A percentile compares a stretch with the other conserved stretches of the same genome.
phyloP scores from a whole-genome alignment of 805 yeast genomes.

The Metschnikowia borealis region DNA sequence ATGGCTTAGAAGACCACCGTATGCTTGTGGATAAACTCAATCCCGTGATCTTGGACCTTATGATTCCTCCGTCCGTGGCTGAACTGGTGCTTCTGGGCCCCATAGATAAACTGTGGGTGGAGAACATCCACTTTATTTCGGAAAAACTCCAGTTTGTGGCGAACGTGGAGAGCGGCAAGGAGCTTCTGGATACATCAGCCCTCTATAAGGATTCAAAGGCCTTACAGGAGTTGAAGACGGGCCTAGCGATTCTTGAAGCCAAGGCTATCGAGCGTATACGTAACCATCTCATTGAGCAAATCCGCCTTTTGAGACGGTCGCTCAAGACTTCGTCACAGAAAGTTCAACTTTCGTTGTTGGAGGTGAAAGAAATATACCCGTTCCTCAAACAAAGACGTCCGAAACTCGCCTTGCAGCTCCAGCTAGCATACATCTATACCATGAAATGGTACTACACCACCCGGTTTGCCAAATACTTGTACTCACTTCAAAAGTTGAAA shows the following conservation, averaged over 20 bases:
- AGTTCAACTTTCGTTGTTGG: conserved; percentile 62
- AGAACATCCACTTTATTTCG: conserved; percentile 51
- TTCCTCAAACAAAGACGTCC: conserved; percentile 55
- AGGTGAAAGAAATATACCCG: conserved; percentile 55
- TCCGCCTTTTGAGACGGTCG: conserved; percentile 58
- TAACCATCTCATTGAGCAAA: conserved; percentile 59
- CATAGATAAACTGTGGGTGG: conserved; percentile 61
- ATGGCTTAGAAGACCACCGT: conserved; percentile 26
- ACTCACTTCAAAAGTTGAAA: conserved; percentile 64
- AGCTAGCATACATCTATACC: conserved; percentile 78
- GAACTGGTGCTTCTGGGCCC: conserved; percentile 54
- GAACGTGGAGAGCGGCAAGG: conserved; percentile 9
- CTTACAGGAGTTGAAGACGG: conserved; percentile 27
- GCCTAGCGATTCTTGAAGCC: conserved; percentile 48
- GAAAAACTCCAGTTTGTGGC: conserved; percentile 57
- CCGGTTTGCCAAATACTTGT: conserved; percentile 71
- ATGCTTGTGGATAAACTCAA: conserved; percentile 45
- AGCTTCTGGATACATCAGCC: neutral
- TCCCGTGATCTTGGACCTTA: conserved; percentile 71
- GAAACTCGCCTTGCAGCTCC: conserved; percentile 65
- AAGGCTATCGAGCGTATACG: conserved; percentile 75
- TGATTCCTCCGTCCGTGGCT: conserved; percentile 71
- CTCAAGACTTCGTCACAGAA: conserved; percentile 66
- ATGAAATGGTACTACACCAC: conserved; percentile 91
- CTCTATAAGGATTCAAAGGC: conserved; percentile 23